A percentile compares a stretch with the other conserved stretches of the same genome.
These are phyloP conservation scores for Citrus australasica DNA, from an alignment of 345 rosid genomes.

Conservation along the genomic window DNA sequence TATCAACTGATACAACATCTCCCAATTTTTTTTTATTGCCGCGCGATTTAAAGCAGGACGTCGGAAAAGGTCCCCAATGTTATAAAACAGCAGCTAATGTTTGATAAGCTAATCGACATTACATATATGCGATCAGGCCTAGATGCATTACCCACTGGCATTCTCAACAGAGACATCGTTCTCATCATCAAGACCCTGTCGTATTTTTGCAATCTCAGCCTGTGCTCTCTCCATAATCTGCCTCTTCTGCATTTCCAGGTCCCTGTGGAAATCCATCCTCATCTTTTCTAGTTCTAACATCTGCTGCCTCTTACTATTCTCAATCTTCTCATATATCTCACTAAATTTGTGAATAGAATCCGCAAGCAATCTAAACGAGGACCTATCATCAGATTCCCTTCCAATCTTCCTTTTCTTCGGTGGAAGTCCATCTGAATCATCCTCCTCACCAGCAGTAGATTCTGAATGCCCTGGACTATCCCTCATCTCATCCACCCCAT, in stretches of 20 bases:
- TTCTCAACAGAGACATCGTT: slow-evolving; percentile 57
- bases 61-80: slow-evolving; percentile 9
- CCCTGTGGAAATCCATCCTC: slow-evolving; percentile 89
- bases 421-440: slow-evolving; percentile 72
- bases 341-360: slow-evolving; percentile 83
- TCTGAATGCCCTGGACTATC: slow-evolving; percentile 86
- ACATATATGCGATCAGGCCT: not conserved
- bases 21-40: slow-evolving; percentile 18
- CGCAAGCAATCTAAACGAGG: slow-evolving; percentile 69
- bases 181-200: slow-evolving; percentile 44
- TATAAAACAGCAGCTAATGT: slow-evolving; percentile 31
- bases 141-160: slow-evolving; percentile 47
- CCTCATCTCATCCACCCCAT: slow-evolving; percentile 85
- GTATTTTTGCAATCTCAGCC: slow-evolving; percentile 75
- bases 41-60: slow-evolving; percentile 3
- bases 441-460: slow-evolving; percentile 46
- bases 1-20: slow-evolving; percentile 16
- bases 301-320: slow-evolving; percentile 74
- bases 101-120: slow-evolving; percentile 6
- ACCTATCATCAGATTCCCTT: slow-evolving; percentile 51
- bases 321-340: slow-evolving; percentile 87
- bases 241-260: slow-evolving; percentile 83
- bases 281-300: slow-evolving; percentile 89
- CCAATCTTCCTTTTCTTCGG: slow-evolving; percentile 62
- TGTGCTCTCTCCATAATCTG: slow-evolving; percentile 84